phyloP scores from a whole-genome alignment of 768 basidiomycete species.

The Krasilnikovozyma curviuscula region DNA sequence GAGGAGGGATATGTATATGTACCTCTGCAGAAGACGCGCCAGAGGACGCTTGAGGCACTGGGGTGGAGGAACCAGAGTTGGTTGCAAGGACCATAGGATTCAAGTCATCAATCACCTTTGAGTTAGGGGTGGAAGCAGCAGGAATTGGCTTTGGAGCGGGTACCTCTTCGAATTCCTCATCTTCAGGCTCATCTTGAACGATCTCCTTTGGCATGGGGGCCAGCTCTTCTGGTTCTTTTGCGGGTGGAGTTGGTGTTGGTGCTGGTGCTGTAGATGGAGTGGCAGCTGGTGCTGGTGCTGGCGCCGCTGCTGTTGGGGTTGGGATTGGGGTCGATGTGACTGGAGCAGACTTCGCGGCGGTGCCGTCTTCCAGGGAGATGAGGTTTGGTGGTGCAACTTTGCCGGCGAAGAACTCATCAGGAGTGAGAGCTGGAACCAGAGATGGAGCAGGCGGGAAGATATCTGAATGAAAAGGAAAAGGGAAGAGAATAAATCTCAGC shows the following conservation, averaged over 20 bases:
- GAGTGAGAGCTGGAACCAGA: constrained; percentile 53
- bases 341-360: constrained; percentile 18
- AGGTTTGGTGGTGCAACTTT: constrained; percentile 61
- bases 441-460: constrained; percentile 87
- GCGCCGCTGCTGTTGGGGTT: constrained; percentile 13
- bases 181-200: no score
- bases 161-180: background rate
- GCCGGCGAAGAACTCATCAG: constrained; percentile 68
- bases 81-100: background rate
- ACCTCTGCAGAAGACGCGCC: background rate
- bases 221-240: no score
- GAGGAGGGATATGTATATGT: no score
- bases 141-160: constrained; percentile 6
- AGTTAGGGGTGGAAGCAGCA: constrained; percentile 3
- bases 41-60: background rate
- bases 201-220: no score
- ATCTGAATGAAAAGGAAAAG: constrained; percentile 7
- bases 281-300: constrained; percentile 18
- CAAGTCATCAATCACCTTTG: background rate
- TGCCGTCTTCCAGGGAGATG: constrained; percentile 56
- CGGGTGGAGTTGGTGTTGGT: constrained; percentile 15
- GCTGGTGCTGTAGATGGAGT: constrained; percentile 26
- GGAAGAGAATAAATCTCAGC: background rate
- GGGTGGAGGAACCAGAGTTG: background rate
- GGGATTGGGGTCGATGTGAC: constrained; percentile 24